Percentiles rank a stretch among this genome's conserved stretches.
Evolutionary conservation across 2,329 filamentous ascomycete species (phyloP).

Genomic region (Apiospora pterosperma): DNA sequence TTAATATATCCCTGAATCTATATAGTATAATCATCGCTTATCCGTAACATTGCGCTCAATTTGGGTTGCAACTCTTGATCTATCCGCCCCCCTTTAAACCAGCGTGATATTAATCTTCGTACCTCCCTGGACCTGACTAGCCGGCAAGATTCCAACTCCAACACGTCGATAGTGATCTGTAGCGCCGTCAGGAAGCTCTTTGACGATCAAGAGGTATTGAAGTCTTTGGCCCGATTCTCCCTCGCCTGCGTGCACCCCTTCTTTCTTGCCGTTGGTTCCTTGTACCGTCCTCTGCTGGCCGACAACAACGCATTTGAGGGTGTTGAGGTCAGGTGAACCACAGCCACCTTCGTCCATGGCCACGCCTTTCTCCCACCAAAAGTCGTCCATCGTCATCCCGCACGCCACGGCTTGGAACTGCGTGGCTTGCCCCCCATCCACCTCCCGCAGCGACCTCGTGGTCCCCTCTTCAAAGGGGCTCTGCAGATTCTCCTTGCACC

Average conservation of each 20-base stretch:
- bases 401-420: neutral
- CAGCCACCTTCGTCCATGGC: neutral
- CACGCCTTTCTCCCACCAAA: neutral
- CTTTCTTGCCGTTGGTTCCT: neutral
- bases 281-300: neutral
- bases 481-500: neutral
- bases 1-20: no score
- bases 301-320: neutral
- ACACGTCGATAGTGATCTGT: neutral
- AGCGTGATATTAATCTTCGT: neutral
- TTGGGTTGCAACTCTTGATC: no score
- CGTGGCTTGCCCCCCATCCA: neutral
- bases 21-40: no score
- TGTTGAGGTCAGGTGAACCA: rapidly evolving
- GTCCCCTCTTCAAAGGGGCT: neutral
- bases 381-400: neutral
- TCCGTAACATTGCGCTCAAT: no score
- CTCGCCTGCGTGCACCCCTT: no score
- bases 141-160: neutral
- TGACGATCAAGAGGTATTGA: neutral
- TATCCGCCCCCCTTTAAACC: neutral
- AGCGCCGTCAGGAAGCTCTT: neutral
- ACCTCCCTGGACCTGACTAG: neutral
- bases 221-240: no score
- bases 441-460: neutral